Evolutionary conservation across 2,329 filamentous ascomycete genomes (phyloP), one percentile per base, ranked within the genome.

Genomic region (Mycosphaerella sp.): DNA sequence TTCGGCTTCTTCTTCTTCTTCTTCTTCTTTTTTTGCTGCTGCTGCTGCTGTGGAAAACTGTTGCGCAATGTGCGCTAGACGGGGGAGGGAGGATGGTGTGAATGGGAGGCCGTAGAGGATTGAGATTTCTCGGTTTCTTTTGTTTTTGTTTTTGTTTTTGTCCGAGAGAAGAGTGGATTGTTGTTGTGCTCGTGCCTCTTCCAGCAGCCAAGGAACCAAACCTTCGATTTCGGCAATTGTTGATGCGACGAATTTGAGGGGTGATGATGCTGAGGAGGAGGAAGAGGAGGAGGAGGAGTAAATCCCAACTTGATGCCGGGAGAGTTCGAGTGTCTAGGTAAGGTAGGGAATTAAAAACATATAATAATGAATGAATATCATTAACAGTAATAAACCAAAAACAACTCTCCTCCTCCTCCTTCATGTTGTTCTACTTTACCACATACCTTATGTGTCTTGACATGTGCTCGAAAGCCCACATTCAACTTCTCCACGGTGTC

Each of bases 381-480:
- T n/a, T n/a, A n/a, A n/a, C n/a, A n/a, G n/a, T n/a, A n/a, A n/a
- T n/a, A n/a, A n/a, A n/a, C n/a, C n/a, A n/a, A n/a, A n/a, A n/a
- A n/a, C n/a, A n/a, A n/a, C n/a, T n/a, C n/a, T n/a, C n/a, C n/a
- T n/a, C n/a, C n/a, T n/a, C n/a, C n/a, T n/a, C n/a, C n/a, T n/a
- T n/a, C n/a, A n/a, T n/a, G n/a, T n/a, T n/a, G n/a, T n/a, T n/a
- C n/a, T n/a, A n/a, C n/a, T n/a, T n/a, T n/a, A n/a, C n/a, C n/a
- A n/a, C n/a, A 17, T 68, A 84, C 85, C 73, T 93, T 93, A 68
- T 93, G 87, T 17, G 86, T 89, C 70, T 93, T 93, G 53, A 91
- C 81, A 66, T 93, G 87, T 1, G 85, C 83, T 52, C 87, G 75
- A 73, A 88, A 91, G 6, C 76, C 77, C 18, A 90, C 73, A 0